Evolutionary conservation across 768 basidiomycete species (phyloP).

Genomic region (Mycena belliarum): DNA sequence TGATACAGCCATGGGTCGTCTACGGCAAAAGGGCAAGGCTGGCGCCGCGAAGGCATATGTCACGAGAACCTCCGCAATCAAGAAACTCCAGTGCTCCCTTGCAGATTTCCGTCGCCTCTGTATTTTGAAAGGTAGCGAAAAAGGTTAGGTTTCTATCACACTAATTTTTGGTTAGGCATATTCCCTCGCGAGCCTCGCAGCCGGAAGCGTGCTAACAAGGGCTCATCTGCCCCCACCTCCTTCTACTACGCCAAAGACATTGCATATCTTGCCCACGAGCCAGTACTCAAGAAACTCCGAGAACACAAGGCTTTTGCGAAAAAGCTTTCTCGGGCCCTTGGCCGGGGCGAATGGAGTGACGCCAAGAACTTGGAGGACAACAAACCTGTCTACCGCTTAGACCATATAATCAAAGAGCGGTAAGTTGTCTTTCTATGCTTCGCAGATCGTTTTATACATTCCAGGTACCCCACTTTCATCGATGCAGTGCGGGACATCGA

Average conservation of each 20-base stretch:
- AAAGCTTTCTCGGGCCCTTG: conserved; percentile 90
- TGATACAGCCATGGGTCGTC: conserved; percentile 57
- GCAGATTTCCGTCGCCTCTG: conserved; percentile 96
- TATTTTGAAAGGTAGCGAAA: conserved; percentile 83
- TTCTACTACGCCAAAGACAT: conserved; percentile 99
- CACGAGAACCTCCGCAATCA: conserved; percentile 88
- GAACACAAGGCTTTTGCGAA: conserved; percentile 99
- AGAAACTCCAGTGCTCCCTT: conserved; percentile 94
- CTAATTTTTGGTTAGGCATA: conserved; percentile 61
- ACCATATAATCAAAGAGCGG: conserved; percentile 98
- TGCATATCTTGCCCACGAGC: conserved; percentile 95
- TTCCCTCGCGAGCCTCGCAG: conserved; percentile 95
- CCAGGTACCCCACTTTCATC: conserved; percentile 93
- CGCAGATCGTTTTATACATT: not conserved
- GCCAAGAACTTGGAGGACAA: conserved; percentile 94
- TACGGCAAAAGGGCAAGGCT: conserved; percentile 83
- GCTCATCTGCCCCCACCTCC: conserved; percentile 93
- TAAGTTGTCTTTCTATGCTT: conserved; percentile 35
- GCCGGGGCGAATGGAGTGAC: conserved; percentile 91
- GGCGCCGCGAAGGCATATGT: conserved; percentile 91
- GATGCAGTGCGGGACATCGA: conserved; percentile 96
- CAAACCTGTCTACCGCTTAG: conserved; percentile 87
- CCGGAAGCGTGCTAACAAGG: conserved; percentile 95
- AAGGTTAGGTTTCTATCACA: not conserved
- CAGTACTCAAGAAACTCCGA: conserved; percentile 86